Base-by-base conservation (phyloP, 2,329 filamentous ascomycete genomes). In the Pseudogymnoascus sp. region DNA sequence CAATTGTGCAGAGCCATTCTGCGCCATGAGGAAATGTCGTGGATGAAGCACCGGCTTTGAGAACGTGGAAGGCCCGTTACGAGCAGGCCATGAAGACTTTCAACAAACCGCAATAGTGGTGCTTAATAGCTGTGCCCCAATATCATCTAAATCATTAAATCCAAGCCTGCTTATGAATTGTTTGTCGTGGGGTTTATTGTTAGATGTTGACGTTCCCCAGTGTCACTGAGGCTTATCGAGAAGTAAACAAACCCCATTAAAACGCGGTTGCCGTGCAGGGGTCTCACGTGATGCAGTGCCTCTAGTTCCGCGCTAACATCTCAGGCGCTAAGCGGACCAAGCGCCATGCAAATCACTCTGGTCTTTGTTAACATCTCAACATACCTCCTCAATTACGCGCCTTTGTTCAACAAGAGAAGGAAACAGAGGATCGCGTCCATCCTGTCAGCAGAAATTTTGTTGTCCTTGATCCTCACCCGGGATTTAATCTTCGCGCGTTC, bases 1-100 rank as follows among this genome's bases (percentile, higher is more conserved):
- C 79, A 88, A 90, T 73, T 88, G 84, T 69, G 87, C 84, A 75
- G 84, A 60, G 18, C 58, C 83, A 74, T 81, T 84, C 70, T 81
- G 79, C 66, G 82, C 58, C 58, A 60, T 60, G 21, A 40, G 58
- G 58, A 41, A 38, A 25, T 60, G 38, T 31, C 43, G 45, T 38
- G 35, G 33, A n/a, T 11, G 58, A 38, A 40, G 58, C 12, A 33
- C 49, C 4, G 28, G 28, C n/a, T 28, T 55, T 55, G 16, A 55
- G 49, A 16, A 55, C 49, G 9, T 12, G 28, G 28, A 33, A 14
- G 49, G 49, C 28, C 49, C 49, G 49, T 55, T 55, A 55, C 25
- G 49, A 55, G 28, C 49, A 55, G 49, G 49, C 49, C 49, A 55
- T 55, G 49, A 33, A 55, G 49, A 2, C 49, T 33, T 55, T 55